phyloP scores from a whole-genome alignment of 208 protist species.

The Trypanosoma scelopori region DNA sequence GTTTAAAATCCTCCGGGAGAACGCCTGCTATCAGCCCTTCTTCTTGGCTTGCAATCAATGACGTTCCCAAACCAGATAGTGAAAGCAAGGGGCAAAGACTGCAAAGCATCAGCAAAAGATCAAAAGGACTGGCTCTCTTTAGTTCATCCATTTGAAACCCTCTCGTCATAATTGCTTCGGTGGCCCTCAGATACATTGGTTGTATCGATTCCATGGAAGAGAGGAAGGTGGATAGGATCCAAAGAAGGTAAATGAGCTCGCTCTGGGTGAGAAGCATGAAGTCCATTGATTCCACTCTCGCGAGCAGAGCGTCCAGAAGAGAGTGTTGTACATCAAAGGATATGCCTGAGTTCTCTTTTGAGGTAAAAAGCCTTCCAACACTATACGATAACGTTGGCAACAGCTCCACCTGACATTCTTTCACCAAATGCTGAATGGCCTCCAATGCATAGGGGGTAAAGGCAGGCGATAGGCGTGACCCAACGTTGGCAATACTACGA shows the following conservation, averaged over 20 bases:
- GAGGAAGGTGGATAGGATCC: slow-evolving; percentile 24
- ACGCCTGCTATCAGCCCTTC: slow-evolving; percentile 13
- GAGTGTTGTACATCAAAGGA: slow-evolving; percentile 11
- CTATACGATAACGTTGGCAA: slow-evolving; percentile 24
- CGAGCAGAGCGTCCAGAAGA: slow-evolving; percentile 15
- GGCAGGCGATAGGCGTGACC: slow-evolving; percentile 25
- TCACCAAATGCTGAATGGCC: slow-evolving; percentile 19
- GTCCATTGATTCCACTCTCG: slow-evolving; percentile 16
- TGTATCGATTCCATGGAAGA: slow-evolving; percentile 9
- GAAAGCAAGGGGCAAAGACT: slow-evolving; percentile 21
- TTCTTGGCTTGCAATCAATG: slow-evolving; percentile 2
- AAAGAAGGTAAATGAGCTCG: slow-evolving; percentile 27
- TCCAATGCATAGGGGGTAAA: slow-evolving; percentile 23
- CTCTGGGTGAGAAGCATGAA: slow-evolving; percentile 17
- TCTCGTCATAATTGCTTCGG: slow-evolving; percentile 7
- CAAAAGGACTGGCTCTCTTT: slow-evolving; percentile 10
- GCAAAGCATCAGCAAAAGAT: slow-evolving; percentile 25
- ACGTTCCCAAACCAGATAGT: slow-evolving; percentile 4
- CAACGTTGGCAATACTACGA: slow-evolving; percentile 18
- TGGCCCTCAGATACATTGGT: slow-evolving; percentile 8
- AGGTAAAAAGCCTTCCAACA: slow-evolving; percentile 20
- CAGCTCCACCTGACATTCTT: slow-evolving; percentile 15
- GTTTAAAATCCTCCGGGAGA: not conserved
- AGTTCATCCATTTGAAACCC: slow-evolving; percentile 13
- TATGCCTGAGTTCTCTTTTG: slow-evolving; percentile 22